Evolutionary conservation across 2,329 filamentous ascomycete genomes (phyloP).

Genomic region (Seiridium unicorne): DNA sequence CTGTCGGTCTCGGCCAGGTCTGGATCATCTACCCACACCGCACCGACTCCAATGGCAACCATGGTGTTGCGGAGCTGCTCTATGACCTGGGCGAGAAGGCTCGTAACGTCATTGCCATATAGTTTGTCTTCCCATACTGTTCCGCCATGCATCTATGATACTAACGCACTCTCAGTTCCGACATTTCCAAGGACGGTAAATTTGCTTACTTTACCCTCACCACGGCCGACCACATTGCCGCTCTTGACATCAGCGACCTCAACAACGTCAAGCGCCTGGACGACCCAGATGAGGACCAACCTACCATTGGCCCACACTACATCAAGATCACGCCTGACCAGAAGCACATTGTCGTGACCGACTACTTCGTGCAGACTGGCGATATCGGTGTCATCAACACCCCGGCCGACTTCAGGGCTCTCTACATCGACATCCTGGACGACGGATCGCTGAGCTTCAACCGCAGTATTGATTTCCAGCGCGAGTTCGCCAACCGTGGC

Average conservation of each 20-base stretch:
- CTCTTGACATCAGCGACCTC: slow-evolving; percentile 61
- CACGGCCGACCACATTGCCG: slow-evolving; percentile 60
- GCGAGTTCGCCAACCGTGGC: slow-evolving; percentile 51
- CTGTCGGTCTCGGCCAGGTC: slow-evolving; percentile 57
- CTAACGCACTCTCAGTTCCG: slow-evolving; percentile 35
- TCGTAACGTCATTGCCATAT: slow-evolving; percentile 56
- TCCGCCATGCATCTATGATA: not conserved
- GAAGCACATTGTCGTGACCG: slow-evolving; percentile 63
- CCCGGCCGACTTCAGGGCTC: slow-evolving; percentile 59
- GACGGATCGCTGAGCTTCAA: slow-evolving; percentile 59
- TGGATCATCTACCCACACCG: slow-evolving; percentile 66
- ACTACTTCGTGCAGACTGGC: slow-evolving; percentile 64
- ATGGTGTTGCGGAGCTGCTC: slow-evolving; percentile 56
- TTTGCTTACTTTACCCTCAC: slow-evolving; percentile 60
- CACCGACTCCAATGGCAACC: slow-evolving; percentile 51
- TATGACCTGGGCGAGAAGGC: slow-evolving; percentile 57
- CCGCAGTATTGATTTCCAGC: slow-evolving; percentile 55
- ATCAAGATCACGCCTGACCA: slow-evolving; percentile 64
- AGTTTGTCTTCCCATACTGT: slow-evolving; percentile 28
- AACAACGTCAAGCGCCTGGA: slow-evolving; percentile 59
- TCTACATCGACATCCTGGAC: slow-evolving; percentile 57
- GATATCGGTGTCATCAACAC: slow-evolving; percentile 61
- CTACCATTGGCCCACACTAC: slow-evolving; percentile 61
- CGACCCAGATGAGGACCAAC: slow-evolving; percentile 56
- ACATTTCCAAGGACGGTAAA: slow-evolving; percentile 57